Percentiles rank a stretch among this genome's conserved stretches.
phyloP scores from a whole-genome alignment of 1,284 basidiomycete genomes.

The Xerocomus minutiporus region DNA sequence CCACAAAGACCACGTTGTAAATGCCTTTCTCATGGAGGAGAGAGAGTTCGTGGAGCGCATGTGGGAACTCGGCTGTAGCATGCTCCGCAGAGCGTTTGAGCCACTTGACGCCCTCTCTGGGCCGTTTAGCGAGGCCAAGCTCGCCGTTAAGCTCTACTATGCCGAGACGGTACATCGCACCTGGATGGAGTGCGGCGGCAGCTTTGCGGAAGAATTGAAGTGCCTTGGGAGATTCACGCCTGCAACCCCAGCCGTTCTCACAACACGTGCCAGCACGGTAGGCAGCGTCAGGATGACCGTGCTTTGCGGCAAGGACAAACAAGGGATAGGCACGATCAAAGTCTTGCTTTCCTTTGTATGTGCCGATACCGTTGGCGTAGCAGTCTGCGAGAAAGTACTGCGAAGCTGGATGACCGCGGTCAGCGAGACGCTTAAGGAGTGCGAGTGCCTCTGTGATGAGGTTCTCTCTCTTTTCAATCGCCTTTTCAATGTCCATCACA shows the following conservation, averaged over 20 bases:
- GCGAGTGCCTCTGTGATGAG: conserved; percentile 82
- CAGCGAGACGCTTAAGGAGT: conserved; percentile 86
- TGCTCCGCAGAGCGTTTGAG: conserved; percentile 94
- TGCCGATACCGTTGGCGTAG: conserved; percentile 95
- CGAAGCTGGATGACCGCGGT: conserved; percentile 89
- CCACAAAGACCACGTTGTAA: conserved; percentile 95
- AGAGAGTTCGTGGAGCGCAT: conserved; percentile 93
- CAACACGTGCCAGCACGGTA: conserved; percentile 97
- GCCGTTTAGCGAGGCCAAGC: conserved; percentile 79
- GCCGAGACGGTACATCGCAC: conserved; percentile 94
- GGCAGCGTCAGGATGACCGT: conserved; percentile 94
- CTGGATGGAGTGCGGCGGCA: conserved; percentile 86
- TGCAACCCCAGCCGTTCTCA: conserved; percentile 98
- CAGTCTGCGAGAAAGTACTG: conserved; percentile 98
- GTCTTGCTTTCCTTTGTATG: conserved; percentile 83
- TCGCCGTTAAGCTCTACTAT: conserved; percentile 97
- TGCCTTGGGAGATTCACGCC: conserved; percentile 88
- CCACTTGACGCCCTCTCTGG: conserved; percentile 98
- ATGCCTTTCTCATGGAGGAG: conserved; percentile 93
- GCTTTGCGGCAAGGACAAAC: conserved; percentile 95
- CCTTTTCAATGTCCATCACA: conserved; percentile 75
- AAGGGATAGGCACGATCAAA: conserved; percentile 96
- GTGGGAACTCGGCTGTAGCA: conserved; percentile 92
- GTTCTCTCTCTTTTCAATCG: conserved; percentile 78
- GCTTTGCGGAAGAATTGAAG: conserved; percentile 94